Conservation (phyloP, 306 rosid species). For the Fragaria iinumae region DNA sequence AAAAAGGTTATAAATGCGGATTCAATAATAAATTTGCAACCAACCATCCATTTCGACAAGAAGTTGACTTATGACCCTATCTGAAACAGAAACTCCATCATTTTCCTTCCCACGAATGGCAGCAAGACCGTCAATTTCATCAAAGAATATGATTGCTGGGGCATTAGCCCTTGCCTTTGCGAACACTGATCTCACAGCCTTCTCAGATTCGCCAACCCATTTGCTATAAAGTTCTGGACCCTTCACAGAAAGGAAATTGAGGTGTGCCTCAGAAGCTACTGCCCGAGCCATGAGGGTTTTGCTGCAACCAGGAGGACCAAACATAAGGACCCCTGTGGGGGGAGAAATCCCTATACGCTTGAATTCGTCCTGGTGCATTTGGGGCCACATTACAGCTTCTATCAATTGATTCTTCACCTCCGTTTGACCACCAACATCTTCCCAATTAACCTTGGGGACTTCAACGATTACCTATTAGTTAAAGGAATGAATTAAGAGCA, state of each 20-base stretch:
- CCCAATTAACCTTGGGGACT: conserved; percentile 94
- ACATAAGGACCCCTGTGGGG: conserved; percentile 78
- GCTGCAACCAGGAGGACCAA: conserved; percentile 99
- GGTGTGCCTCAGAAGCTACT: conserved; percentile 85
- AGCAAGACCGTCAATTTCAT: conserved; percentile 93
- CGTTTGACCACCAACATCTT: conserved; percentile 89
- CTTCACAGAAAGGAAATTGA: conserved; percentile 89
- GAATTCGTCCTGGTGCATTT: conserved; percentile 77
- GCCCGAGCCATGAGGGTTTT: conserved; percentile 97
- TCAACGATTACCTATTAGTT: conserved; percentile 69
- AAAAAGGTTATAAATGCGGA: conserved; percentile 3
- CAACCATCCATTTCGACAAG: conserved; percentile 89
- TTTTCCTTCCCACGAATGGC: conserved; percentile 77
- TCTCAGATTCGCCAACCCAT: conserved; percentile 99
- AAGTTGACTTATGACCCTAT: conserved; percentile 90
- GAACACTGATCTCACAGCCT: conserved; percentile 84
- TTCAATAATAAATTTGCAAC: conserved; percentile 33
- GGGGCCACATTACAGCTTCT: conserved; percentile 98
- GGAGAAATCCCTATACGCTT: conserved; percentile 77
- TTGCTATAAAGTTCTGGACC: conserved; percentile 97
- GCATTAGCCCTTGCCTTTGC: conserved; percentile 95
- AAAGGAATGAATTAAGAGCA: neutral
- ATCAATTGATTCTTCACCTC: conserved; percentile 80
- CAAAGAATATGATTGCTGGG: conserved; percentile 87
- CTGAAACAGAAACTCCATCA: conserved; percentile 88